Evolutionary conservation across 331 rosid genomes (phyloP), one percentile per base, ranked within the genome.

Genomic region (Acacia concinna): DNA sequence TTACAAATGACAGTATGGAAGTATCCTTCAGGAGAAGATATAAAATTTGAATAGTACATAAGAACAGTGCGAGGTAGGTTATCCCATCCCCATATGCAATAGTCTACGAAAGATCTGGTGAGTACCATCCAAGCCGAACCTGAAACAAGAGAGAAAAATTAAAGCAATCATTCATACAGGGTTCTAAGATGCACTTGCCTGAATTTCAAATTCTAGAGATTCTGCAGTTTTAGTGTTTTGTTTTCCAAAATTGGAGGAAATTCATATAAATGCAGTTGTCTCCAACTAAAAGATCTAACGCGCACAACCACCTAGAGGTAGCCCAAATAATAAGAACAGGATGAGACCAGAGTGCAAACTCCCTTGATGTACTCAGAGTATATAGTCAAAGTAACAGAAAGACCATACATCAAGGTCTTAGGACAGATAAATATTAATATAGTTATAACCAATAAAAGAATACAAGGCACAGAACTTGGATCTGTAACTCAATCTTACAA

Each of bases 91-190:
- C 94, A 90, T 79, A 90, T 86, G 86, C 88, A 86, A 82, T 90
- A 90, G 85, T 90, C 92, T 8, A 90, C 75, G 79, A 90, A 90
- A 4, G 92, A 89, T 76, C 87, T 83, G 7, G 94, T 86, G 74
- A 90, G 94, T 69, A 74, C 94, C 89, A 86, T 88, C 94, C 94
- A 90, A 75, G 94, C 94, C 11, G 94, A 90, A 72, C 94, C 94
- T 88, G 67, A 38, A n/a, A 51, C 11, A 23, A 47, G 14, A 57
- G 28, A 51, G 28, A 20, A 12, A 12, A 3, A 20, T 51, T 72
- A 20, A 51, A 14, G 14, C 14, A 8, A 51, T 13, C 21, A 47
- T 47, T 51, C 13, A 32, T n/a, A 32, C 32, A 6, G 51, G 21
- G 21, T 71, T 49, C 30, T 18, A 1, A 71, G 63, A 10, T 6